A percentile compares a stretch with the other conserved stretches of the same genome.
phyloP scores from a whole-genome alignment of 495 filamentous ascomycete species.

The Trichoderma asperelloides region DNA sequence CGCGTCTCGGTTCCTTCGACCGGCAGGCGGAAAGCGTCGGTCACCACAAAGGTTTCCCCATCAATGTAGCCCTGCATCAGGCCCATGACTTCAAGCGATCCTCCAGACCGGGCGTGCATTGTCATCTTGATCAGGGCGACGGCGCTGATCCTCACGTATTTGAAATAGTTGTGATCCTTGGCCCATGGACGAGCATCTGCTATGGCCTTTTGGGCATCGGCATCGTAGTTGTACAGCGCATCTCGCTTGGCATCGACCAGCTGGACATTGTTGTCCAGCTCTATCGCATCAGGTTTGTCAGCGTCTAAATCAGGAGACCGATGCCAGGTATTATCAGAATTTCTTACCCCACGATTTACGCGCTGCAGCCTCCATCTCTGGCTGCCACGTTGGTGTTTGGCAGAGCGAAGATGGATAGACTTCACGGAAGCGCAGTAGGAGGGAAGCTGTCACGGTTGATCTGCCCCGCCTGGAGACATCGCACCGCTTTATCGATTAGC shows the following conservation, averaged over 20 bases:
- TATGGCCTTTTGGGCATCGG: slow-evolving; percentile 51
- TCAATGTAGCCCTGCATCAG: slow-evolving; percentile 94
- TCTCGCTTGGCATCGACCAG: slow-evolving; percentile 81
- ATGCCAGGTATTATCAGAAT: not conserved
- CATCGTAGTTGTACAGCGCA: slow-evolving; percentile 78
- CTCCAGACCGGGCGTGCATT: slow-evolving; percentile 93
- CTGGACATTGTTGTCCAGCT: slow-evolving; percentile 79
- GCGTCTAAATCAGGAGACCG: not conserved
- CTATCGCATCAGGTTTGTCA: slow-evolving; percentile 32
- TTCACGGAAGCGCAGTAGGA: not conserved
- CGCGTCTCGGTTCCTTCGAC: slow-evolving; percentile 97
- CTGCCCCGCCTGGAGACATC: slow-evolving; percentile 1
- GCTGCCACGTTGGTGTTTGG: not conserved
- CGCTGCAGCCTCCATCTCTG: slow-evolving; percentile 1
- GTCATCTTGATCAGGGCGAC: slow-evolving; percentile 97
- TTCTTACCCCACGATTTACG: not conserved
- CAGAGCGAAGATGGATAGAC: not conserved
- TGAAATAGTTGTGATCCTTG: slow-evolving; percentile 82
- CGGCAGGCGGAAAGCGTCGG: slow-evolving; percentile 86
- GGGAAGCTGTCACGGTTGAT: not conserved
- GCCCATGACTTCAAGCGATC: slow-evolving; percentile 92
- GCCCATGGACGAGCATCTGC: slow-evolving; percentile 64
- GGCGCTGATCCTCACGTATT: slow-evolving; percentile 84
- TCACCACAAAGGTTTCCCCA: slow-evolving; percentile 78
- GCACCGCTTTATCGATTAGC: not conserved